These are phyloP conservation scores for Arthromyces matolae DNA, from an alignment of 768 basidiomycete species.

Conservation along the genomic window DNA sequence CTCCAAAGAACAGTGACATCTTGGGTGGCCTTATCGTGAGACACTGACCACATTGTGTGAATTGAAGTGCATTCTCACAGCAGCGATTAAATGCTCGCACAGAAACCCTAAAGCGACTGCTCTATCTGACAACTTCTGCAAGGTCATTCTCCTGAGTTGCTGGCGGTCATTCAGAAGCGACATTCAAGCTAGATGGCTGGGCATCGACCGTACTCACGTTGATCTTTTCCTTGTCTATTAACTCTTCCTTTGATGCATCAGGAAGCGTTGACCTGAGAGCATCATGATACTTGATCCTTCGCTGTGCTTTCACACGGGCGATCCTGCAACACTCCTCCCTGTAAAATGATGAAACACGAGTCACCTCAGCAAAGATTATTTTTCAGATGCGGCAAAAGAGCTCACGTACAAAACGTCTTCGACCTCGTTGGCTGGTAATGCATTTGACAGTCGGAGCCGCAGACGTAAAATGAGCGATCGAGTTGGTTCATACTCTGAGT, in stretches of 20 bases:
- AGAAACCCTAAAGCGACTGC: constrained; percentile 22
- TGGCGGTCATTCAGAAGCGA: constrained; percentile 7
- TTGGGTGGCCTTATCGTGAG: too few relatives aligned
- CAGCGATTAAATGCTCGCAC: constrained; percentile 24
- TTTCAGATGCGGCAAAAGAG: background rate
- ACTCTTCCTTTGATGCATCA: constrained; percentile 1
- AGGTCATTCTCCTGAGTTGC: constrained; percentile 11
- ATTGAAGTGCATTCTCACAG: too few relatives aligned
- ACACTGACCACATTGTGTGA: too few relatives aligned
- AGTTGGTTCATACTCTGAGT: constrained; percentile 7
- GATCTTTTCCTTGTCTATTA: background rate
- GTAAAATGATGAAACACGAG: background rate
- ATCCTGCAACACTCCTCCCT: constrained; percentile 8
- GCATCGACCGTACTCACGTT: background rate
- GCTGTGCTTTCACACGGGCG: constrained; percentile 6
- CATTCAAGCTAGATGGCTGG: too few relatives aligned
- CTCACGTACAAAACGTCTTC: constrained; percentile 2
- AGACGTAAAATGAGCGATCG: constrained; percentile 1
- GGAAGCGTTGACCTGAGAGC: background rate
- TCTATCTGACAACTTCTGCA: constrained; percentile 21
- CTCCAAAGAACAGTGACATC: constrained; percentile 23
- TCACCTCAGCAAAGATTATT: background rate
- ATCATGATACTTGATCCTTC: constrained; percentile 6
- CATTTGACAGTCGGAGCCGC: constrained; percentile 1
- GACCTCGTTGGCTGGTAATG: background rate